Evolutionary conservation across 2,329 filamentous ascomycete species (phyloP).

Genomic region (Penicillium decumbens): DNA sequence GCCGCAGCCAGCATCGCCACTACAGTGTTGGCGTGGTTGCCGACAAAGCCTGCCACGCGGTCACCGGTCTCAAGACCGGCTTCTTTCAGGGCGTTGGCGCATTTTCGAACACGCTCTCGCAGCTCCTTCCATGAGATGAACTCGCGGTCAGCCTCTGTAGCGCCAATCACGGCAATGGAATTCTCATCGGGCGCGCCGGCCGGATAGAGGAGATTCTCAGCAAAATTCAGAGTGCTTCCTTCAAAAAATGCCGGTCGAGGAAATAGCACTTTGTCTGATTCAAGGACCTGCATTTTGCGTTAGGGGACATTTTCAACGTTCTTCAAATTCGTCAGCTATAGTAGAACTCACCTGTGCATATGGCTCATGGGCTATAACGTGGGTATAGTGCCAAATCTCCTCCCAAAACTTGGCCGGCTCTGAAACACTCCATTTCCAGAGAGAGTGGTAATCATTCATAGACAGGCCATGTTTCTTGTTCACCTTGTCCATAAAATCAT

Average conservation of each 20-base stretch:
- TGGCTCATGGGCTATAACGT: conserved; percentile 62
- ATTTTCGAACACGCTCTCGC: conserved; percentile 69
- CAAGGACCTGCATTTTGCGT: conserved; percentile 56
- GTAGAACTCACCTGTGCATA: conserved; percentile 42
- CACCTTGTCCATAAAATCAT: conserved; percentile 64
- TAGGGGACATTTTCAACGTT: background rate
- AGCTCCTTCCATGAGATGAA: conserved; percentile 73
- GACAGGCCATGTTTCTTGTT: conserved; percentile 62
- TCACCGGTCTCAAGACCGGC: conserved; percentile 60
- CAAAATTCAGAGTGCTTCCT: conserved; percentile 79
- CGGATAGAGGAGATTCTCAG: conserved; percentile 88
- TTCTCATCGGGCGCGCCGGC: conserved; percentile 53
- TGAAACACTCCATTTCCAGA: conserved; percentile 81
- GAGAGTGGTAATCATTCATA: conserved; percentile 64
- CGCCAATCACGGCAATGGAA: conserved; percentile 68
- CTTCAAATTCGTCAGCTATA: background rate
- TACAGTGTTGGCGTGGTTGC: conserved; percentile 81
- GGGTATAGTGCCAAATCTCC: conserved; percentile 77
- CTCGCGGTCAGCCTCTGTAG: conserved; percentile 67
- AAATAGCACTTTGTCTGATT: conserved; percentile 66
- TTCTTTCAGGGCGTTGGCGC: conserved; percentile 64
- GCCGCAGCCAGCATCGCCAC: conserved; percentile 83
- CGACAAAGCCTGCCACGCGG: conserved; percentile 68
- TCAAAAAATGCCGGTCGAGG: conserved; percentile 83
- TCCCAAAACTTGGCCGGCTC: conserved; percentile 76